Percentiles rank a stretch among this genome's conserved stretches.
Conservation (phyloP, 306 rosid species). For the Bauhinia variegata region DNA sequence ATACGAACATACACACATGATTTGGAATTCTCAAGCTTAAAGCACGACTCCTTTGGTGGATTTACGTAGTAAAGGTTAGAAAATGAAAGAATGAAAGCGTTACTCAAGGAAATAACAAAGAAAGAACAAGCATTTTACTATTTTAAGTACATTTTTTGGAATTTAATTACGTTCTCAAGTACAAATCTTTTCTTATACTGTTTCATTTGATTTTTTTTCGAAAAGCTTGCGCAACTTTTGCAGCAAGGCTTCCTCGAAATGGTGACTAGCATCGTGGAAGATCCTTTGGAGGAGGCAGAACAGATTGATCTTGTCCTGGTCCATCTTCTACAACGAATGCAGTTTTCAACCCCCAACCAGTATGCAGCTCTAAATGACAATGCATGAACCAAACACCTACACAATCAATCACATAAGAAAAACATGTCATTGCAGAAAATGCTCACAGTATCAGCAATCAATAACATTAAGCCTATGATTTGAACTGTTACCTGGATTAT, state of each 20-base stretch:
- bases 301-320: slow-evolving; percentile 55
- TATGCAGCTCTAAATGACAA: slow-evolving; percentile 81
- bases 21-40: no score
- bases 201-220: neutral
- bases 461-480: no score
- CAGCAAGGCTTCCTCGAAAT: slow-evolving; percentile 32
- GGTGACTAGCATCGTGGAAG: slow-evolving; percentile 64
- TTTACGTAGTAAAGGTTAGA: no score
- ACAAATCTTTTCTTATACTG: no score
- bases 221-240: slow-evolving; percentile 37
- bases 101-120: no score
- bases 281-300: slow-evolving; percentile 77
- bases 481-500: slow-evolving; percentile 66
- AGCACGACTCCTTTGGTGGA: no score
- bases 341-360: slow-evolving; percentile 86
- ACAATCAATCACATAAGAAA: slow-evolving; percentile 17
- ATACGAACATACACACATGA: no score
- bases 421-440: neutral
- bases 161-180: no score
- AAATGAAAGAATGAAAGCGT: no score
- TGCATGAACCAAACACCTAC: slow-evolving; percentile 94
- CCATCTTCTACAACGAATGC: slow-evolving; percentile 82
- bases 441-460: no score
- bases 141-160: no score
- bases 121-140: no score